Base-by-base conservation (phyloP, 2,329 filamentous ascomycete species). In the Furcasterigmium furcatum region DNA sequence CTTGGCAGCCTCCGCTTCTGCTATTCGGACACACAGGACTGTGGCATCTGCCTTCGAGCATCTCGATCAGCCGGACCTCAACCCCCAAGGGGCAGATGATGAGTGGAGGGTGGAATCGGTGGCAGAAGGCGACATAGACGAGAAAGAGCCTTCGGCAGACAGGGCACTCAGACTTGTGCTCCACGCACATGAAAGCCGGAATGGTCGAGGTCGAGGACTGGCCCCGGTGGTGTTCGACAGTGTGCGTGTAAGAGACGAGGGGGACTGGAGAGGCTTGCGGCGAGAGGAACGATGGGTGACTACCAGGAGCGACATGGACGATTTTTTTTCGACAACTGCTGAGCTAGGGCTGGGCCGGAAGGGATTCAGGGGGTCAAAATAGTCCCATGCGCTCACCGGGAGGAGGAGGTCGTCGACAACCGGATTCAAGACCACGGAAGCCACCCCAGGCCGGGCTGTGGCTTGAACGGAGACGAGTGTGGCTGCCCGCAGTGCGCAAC, bases 11-110 rank as follows among this genome's bases (percentile, higher is more conserved):
- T 19, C 78, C 78, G 40, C 71, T 73, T 46, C 76, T 62, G 58
- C 76, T 79, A 62, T 80, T 80, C 40, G 78, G 79, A 52, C 79
- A 82, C 46, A 80, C 73, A 13, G 73, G 76, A 53, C 78, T 82
- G n/a, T 77, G 77, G 49, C 78, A 82, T 52, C 68, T 68, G 40
- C 76, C 74, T 50, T 79, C 70, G 51, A 66, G 63, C 76, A 80
- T 80, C 29, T 67, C 65, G 55, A 68, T 60, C 40, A 59, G 60
- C 47, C 63, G 53, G 38, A 70, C 57, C 32, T 49, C 50, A 49
- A 64, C 67, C 43, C 74, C 76, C 44, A 51, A 54, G n/a, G 72
- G 74, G 54, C 78, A 82, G 45, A 50, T 51, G 53, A 73, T 35
- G 44, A 73, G 54, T 22, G 76, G 75, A 32, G 74, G 75, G 53